Conservation (phyloP, 805 yeast genomes). For the Teunomyces stri region DNA sequence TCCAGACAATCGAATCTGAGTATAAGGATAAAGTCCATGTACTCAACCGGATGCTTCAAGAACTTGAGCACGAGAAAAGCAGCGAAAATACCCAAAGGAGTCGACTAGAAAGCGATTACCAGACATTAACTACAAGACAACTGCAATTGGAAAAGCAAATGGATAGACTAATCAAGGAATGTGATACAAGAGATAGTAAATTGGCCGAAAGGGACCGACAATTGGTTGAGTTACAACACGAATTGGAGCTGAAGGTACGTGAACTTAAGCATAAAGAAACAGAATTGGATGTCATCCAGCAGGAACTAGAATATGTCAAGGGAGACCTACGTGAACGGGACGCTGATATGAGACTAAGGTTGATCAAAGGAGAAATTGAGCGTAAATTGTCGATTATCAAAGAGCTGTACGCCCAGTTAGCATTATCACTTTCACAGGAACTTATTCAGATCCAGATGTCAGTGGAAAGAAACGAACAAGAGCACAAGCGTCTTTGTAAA, state of each 20-base stretch:
- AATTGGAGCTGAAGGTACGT: neutral
- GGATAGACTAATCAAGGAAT: neutral
- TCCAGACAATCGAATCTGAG: neutral
- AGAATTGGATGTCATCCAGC: slow-evolving; percentile 1
- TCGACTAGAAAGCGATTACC: neutral
- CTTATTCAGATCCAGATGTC: slow-evolving; percentile 7
- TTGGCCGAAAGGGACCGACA: neutral
- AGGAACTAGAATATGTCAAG: slow-evolving; percentile 7
- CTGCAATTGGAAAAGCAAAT: neutral
- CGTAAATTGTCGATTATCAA: slow-evolving; percentile 7
- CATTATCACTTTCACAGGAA: slow-evolving; percentile 9
- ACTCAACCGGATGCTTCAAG: neutral
- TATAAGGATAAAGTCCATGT: neutral
- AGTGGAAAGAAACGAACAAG: slow-evolving; percentile 8
- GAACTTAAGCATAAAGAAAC: neutral
- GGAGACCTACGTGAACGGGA: slow-evolving; percentile 10
- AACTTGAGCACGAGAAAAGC: neutral
- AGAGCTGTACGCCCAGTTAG: slow-evolving; percentile 8
- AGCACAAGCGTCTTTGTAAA: slow-evolving; percentile 9
- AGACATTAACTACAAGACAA: neutral
- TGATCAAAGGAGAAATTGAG: slow-evolving; percentile 6
- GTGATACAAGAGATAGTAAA: neutral
- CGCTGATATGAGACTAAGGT: slow-evolving; percentile 4
- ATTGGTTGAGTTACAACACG: neutral
- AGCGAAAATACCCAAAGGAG: neutral